Evolutionary conservation across 495 filamentous ascomycete genomes (phyloP).

Genomic region (Immersiella caudata): DNA sequence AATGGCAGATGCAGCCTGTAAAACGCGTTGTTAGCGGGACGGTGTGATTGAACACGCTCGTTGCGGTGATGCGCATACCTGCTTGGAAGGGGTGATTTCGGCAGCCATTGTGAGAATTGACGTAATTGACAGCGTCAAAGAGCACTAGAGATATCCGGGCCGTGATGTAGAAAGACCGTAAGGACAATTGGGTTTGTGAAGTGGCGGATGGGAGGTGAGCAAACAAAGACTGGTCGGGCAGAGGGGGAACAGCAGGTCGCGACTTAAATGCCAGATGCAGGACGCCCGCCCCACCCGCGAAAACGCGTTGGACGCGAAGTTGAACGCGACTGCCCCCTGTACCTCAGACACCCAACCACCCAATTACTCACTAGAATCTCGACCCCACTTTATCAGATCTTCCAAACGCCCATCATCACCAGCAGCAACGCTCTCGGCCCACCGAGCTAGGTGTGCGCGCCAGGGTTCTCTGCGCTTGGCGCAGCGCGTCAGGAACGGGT

Average conservation of each 20-base stretch:
- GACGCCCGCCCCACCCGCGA: slow-evolving; percentile 28
- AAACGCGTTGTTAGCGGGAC: slow-evolving; percentile 23
- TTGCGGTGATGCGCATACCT: slow-evolving; percentile 56
- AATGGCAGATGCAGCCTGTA: slow-evolving; percentile 79
- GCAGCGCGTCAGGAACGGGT: neutral
- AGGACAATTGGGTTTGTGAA: slow-evolving; percentile 14
- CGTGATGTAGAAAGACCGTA: slow-evolving; percentile 8
- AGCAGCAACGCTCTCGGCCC: slow-evolving; percentile 7
- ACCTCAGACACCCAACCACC: slow-evolving; percentile 18
- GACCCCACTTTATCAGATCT: slow-evolving; percentile 22
- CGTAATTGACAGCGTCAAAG: slow-evolving; percentile 14
- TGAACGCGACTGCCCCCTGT: slow-evolving; percentile 25
- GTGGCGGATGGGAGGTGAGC: slow-evolving; percentile 4
- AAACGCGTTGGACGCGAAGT: slow-evolving; percentile 21
- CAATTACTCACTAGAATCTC: slow-evolving; percentile 20
- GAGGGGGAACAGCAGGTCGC: slow-evolving; percentile 19
- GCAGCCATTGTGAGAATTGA: slow-evolving; percentile 60
- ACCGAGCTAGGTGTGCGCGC: neutral
- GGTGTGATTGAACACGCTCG: slow-evolving; percentile 20
- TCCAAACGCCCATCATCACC: slow-evolving; percentile 15
- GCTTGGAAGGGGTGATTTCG: slow-evolving; percentile 83
- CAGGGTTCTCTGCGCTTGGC: neutral
- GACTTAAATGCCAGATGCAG: slow-evolving; percentile 35
- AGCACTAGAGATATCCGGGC: slow-evolving; percentile 8
- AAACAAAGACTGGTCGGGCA: slow-evolving; percentile 21